Evolutionary conservation across 1,284 basidiomycete species (phyloP).

Genomic region (Leccinum angustisporum): DNA sequence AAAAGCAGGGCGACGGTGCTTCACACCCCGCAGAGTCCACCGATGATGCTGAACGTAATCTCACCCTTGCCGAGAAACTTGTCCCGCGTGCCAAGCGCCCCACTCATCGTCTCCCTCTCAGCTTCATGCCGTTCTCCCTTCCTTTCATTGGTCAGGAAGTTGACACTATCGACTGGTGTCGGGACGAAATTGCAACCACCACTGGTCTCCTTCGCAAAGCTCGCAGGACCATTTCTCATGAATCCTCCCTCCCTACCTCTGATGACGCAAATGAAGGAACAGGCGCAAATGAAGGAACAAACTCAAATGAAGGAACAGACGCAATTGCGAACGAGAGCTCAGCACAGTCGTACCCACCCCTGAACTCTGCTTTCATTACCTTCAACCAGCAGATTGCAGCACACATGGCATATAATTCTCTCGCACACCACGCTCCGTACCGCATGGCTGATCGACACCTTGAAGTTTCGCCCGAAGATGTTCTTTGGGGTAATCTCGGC

Average conservation of each 20-base stretch:
- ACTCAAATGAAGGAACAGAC: constrained; percentile 12
- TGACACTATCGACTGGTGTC: constrained; percentile 90
- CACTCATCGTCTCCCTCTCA: constrained; percentile 66
- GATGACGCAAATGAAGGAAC: constrained; percentile 17
- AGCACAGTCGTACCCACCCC: constrained; percentile 59
- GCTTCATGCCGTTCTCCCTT: constrained; percentile 57
- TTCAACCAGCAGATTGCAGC: constrained; percentile 94
- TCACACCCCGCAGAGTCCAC: constrained; percentile 18
- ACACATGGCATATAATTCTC: constrained; percentile 76
- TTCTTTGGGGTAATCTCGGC: constrained; percentile 88
- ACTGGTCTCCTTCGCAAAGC: constrained; percentile 52
- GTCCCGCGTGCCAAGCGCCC: constrained; percentile 77
- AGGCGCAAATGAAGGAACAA: constrained; percentile 10
- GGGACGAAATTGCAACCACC: constrained; percentile 63
- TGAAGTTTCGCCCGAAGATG: constrained; percentile 80
- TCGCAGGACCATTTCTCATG: constrained; percentile 37
- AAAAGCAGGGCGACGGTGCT: constrained; percentile 34
- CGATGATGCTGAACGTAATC: constrained; percentile 45
- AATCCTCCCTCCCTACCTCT: constrained; percentile 15
- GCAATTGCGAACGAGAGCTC: constrained; percentile 23
- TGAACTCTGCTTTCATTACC: constrained; percentile 88
- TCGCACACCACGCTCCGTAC: constrained; percentile 80
- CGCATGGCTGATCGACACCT: constrained; percentile 66
- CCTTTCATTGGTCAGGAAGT: constrained; percentile 81
- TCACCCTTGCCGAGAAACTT: constrained; percentile 49